phyloP scores from a whole-genome alignment of 2,329 filamentous ascomycete genomes.

The Capronia epimyces region DNA sequence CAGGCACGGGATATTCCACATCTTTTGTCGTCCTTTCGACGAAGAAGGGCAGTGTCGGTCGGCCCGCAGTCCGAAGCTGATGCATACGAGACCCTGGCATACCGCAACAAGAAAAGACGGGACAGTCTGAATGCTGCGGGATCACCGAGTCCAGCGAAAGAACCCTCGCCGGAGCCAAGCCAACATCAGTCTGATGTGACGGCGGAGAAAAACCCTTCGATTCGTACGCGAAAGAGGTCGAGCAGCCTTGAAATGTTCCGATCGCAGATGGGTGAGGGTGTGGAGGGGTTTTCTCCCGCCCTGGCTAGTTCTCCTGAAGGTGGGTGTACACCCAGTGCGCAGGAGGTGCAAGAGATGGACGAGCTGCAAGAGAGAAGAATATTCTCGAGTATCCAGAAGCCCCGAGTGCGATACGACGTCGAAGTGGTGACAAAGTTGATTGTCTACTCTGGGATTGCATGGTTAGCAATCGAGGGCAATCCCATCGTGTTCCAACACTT shows the following conservation, averaged over 20 bases:
- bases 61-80: constrained; percentile 95
- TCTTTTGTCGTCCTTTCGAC: constrained; percentile 73
- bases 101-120: constrained; percentile 66
- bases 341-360: constrained; percentile 29
- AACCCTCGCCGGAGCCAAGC: constrained; percentile 11
- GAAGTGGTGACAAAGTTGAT: constrained; percentile 96
- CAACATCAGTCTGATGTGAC: constrained; percentile 8
- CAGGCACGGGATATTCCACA: constrained; percentile 80
- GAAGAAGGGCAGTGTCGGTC: constrained; percentile 74
- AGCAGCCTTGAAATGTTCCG: constrained; percentile 59
- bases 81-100: constrained; percentile 90
- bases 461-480: constrained; percentile 70
- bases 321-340: constrained; percentile 17
- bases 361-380: constrained; percentile 64
- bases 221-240: constrained; percentile 22
- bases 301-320: neutral
- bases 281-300: constrained; percentile 13
- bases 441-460: constrained; percentile 89
- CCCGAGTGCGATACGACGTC: constrained; percentile 92
- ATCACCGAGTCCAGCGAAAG: constrained; percentile 10
- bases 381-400: constrained; percentile 76
- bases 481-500: constrained; percentile 62
- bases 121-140: constrained; percentile 47
- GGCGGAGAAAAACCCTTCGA: neutral
- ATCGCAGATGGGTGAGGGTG: constrained; percentile 65